phyloP scores from a whole-genome alignment of 805 yeast genomes.

The Kodamaea nitidulidarum region DNA sequence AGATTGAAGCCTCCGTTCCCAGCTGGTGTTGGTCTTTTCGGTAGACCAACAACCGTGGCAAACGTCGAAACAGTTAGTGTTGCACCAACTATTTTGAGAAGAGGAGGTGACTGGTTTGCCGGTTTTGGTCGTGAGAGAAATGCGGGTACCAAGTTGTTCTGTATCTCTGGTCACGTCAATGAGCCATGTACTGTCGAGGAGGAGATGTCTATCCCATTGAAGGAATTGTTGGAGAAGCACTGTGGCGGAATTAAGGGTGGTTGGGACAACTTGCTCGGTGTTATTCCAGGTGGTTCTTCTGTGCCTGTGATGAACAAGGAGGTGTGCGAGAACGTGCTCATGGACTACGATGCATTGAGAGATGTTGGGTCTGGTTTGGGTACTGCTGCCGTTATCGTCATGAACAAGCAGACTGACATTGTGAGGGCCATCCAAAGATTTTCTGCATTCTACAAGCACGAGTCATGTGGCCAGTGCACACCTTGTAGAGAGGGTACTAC shows the following conservation, averaged over 20 bases:
- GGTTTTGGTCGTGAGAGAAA: constrained; percentile 82
- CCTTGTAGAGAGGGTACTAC: constrained; percentile 95
- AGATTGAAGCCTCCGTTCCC: constrained; percentile 94
- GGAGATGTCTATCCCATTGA: constrained; percentile 86
- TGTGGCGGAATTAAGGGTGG: constrained; percentile 92
- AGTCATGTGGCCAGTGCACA: constrained; percentile 92
- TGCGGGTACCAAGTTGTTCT: constrained; percentile 76
- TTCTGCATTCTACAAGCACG: constrained; percentile 82
- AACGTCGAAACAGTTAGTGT: constrained; percentile 90
- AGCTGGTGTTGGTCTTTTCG: constrained; percentile 88
- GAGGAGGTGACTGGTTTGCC: constrained; percentile 87
- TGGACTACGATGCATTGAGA: constrained; percentile 85
- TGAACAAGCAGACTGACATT: constrained; percentile 83
- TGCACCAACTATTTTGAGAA: constrained; percentile 82
- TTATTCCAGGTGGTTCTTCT: constrained; percentile 88
- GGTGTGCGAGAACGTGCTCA: constrained; percentile 62
- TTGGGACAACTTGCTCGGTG: constrained; percentile 86
- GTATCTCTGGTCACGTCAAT: constrained; percentile 87
- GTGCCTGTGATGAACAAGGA: constrained; percentile 76
- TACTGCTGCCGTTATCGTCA: constrained; percentile 89
- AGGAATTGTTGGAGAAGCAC: constrained; percentile 78
- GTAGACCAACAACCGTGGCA: constrained; percentile 88
- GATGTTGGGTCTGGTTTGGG: constrained; percentile 87
- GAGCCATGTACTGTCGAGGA: constrained; percentile 92
- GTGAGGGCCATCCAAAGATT: constrained; percentile 84